A percentile compares a stretch with the other conserved stretches of the same genome.
Evolutionary conservation across 2,329 filamentous ascomycete genomes (phyloP).

Genomic region (Hysterium pulicare): DNA sequence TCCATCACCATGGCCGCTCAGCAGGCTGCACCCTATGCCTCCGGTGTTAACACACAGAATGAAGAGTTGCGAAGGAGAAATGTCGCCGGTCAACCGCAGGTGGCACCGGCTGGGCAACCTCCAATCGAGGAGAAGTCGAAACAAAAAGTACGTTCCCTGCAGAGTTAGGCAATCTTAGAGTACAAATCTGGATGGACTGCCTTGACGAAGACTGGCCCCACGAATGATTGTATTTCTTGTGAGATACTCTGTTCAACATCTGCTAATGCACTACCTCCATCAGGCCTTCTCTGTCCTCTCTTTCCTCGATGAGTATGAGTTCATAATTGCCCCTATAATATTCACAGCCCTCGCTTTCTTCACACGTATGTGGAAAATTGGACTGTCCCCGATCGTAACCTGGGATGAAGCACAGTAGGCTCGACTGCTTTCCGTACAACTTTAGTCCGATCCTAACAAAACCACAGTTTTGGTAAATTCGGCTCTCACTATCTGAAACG

Average conservation of each 20-base stretch:
- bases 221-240: too few species aligned
- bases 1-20: conserved; percentile 24
- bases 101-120: conserved; percentile 18
- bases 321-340: conserved; percentile 60
- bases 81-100: conserved; percentile 28
- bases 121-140: conserved; percentile 46
- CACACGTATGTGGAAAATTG: conserved; percentile 66
- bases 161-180: too few species aligned
- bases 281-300: conserved; percentile 56
- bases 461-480: conserved; percentile 82
- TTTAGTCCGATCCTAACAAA: conserved; percentile 17
- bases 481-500: conserved; percentile 98
- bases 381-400: conserved; percentile 67
- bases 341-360: conserved; percentile 63
- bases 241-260: too few species aligned
- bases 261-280: too few species aligned
- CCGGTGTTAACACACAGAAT: conserved; percentile 40
- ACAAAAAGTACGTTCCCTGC: conserved; percentile 39
- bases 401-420: conserved; percentile 74
- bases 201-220: too few species aligned
- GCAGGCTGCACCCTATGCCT: conserved; percentile 23
- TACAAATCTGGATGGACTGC: too few species aligned
- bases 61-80: conserved; percentile 48
- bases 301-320: conserved; percentile 61
- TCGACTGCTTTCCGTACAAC: conserved; percentile 2